Base-by-base conservation (phyloP, 2,329 filamentous ascomycete species). In the Nemania sp. region DNA sequence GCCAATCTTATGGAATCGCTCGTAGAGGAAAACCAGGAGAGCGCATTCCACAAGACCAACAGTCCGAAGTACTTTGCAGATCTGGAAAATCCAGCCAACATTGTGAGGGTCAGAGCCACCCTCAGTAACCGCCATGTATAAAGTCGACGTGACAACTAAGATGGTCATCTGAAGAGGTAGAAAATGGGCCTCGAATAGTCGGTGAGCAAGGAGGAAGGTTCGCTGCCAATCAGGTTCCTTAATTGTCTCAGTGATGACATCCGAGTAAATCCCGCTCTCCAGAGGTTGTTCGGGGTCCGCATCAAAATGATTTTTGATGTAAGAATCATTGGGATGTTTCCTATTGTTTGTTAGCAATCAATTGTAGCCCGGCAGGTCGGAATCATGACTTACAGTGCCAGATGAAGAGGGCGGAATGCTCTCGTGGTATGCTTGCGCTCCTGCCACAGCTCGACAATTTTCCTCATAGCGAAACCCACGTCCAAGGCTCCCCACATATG, bases 401-500 rank as follows among this genome's bases (percentile, higher is more conserved):
- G 74, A 67, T 84, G 82, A 23, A 84, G 75, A 20, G 81, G 82
- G 33, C 78, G 77, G 68, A 80, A 84, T 7, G 77, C 73, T 37
- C 79, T 73, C 2, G 76, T 75, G 0, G 80, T 84, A 59, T 78
- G 78, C 66, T 81, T 83, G 54, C 82, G 75, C 64, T 82, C 77
- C 49, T 74, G 74, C 79, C 79, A 84, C 62, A 83, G 77, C 66
- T 80, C 79, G n/a, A 76, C 72, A 5, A 79, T 71, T 64, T 82
- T 82, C 50, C 81, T 77, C 54, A 88, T 70, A 9, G 84, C 81
- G 62, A 81, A 89, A 2, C 86, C 86, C 14, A 82, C 84, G 65
- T 90, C 86, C 17, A 89, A 73, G 54, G 84, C 81, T 62, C 86
- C 86, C 86, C 86, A 90, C 86, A 90, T 90, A 71, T 90, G 86